Percentiles rank a stretch among this genome's conserved stretches.
Evolutionary conservation across 176 grass and related monocot species (phyloP).

Genomic region (Musa schizocarpa): DNA sequence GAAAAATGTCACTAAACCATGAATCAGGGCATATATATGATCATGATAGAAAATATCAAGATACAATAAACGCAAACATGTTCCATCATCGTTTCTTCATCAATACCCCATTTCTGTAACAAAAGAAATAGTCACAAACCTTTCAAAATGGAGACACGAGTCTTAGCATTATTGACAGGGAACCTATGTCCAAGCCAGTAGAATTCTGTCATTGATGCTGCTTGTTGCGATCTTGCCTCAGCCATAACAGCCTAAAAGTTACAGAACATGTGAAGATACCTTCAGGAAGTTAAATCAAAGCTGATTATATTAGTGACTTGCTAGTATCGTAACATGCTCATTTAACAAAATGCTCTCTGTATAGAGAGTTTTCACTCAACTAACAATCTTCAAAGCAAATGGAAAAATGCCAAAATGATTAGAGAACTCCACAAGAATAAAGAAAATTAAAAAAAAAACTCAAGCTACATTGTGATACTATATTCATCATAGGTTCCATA

Average conservation of each 20-base stretch:
- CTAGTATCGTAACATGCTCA: not conserved
- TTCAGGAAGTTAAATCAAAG: not conserved
- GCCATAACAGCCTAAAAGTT: constrained; percentile 74
- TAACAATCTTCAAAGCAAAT: too few relatives aligned
- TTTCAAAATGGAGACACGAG: constrained; percentile 93
- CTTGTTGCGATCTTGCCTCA: constrained; percentile 90
- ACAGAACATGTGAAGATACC: not conserved
- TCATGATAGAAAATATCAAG: not conserved
- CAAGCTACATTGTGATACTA: too few relatives aligned
- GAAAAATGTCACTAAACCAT: not conserved
- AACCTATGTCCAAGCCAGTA: constrained; percentile 81
- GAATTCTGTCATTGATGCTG: constrained; percentile 92
- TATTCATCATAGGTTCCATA: too few relatives aligned
- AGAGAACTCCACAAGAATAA: not conserved
- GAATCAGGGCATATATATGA: not conserved
- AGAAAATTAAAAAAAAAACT: not conserved
- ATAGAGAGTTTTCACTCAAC: not conserved
- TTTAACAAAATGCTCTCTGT: not conserved
- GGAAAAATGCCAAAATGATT: constrained; percentile 1
- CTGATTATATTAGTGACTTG: not conserved
- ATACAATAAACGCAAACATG: too few relatives aligned
- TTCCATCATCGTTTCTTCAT: not conserved
- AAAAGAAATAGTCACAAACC: constrained; percentile 39
- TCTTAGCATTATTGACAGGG: constrained; percentile 89
- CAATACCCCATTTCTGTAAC: not conserved